Percentiles rank a stretch among this genome's conserved stretches.
phyloP scores from a whole-genome alignment of 495 filamentous ascomycete species.

The Aspergillus campestris region DNA sequence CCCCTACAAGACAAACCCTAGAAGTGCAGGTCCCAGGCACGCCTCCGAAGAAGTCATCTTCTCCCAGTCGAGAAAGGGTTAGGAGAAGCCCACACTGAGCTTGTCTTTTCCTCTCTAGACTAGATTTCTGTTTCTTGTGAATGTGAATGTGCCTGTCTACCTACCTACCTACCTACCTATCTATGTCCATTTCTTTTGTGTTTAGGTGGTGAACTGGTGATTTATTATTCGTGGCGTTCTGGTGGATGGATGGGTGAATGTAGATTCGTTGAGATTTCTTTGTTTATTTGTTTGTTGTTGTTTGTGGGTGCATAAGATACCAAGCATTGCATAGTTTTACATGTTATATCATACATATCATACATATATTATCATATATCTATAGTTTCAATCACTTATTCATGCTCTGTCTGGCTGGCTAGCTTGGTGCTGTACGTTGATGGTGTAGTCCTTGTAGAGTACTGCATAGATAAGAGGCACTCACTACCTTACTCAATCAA shows the following conservation, averaged over 20 bases:
- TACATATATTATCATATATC: slow-evolving; percentile 1
- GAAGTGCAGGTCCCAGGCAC: background rate
- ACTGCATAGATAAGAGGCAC: too few species aligned
- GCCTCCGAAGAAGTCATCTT: background rate
- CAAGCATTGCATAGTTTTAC: slow-evolving; percentile 14
- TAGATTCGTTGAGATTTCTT: background rate
- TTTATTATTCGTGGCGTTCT: background rate
- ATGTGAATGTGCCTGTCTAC: too few species aligned
- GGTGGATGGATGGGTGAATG: background rate
- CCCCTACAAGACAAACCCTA: background rate
- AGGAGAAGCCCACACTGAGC: background rate
- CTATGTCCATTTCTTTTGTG: background rate
- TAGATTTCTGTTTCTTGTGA: too few species aligned
- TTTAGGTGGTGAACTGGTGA: background rate
- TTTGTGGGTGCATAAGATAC: slow-evolving; percentile 22
- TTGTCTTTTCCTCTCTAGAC: too few species aligned
- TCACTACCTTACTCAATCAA: too few species aligned
- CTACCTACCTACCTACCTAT: too few species aligned
- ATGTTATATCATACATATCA: slow-evolving; percentile 1
- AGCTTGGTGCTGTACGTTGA: too few species aligned
- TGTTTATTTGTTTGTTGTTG: slow-evolving; percentile 1
- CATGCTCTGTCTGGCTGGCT: too few species aligned
- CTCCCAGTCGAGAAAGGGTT: background rate
- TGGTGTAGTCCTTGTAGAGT: too few species aligned
- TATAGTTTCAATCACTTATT: background rate